These are phyloP conservation scores for Fusarium floridanum DNA, from an alignment of 2,329 filamentous ascomycete species.

Conservation along the genomic window DNA sequence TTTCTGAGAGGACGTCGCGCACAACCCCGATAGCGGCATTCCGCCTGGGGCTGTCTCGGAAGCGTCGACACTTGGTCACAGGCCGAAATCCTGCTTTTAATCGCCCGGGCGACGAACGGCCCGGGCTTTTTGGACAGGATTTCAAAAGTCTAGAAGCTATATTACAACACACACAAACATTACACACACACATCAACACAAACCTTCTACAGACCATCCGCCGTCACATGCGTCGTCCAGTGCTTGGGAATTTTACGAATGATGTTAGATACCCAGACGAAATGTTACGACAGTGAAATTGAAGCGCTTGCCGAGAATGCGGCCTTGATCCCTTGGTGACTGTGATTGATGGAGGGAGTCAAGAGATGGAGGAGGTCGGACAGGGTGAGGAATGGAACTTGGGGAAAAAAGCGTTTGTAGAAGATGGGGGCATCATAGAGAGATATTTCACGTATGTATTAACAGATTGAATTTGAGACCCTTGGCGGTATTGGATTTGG, in stretches of 20 bases:
- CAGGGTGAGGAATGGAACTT: background rate
- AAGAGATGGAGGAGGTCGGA: background rate
- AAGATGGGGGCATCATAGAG: constrained; percentile 38
- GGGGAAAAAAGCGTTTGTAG: constrained; percentile 34
- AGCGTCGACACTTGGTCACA: background rate
- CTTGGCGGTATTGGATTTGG: background rate
- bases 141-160: constrained; percentile 17
- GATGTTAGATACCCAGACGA: constrained; percentile 43
- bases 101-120: background rate
- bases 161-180: constrained; percentile 31
- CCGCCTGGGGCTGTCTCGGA: background rate
- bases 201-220: constrained; percentile 30
- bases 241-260: constrained; percentile 42
- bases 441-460: constrained; percentile 37
- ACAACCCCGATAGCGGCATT: background rate
- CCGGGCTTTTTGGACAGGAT: constrained; percentile 9
- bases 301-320: constrained; percentile 6
- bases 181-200: constrained; percentile 22
- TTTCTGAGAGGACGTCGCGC: background rate
- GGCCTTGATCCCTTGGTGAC: background rate
- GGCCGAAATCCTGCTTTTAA: background rate
- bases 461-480: background rate
- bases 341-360: constrained; percentile 7
- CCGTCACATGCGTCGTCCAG: constrained; percentile 32
- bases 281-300: constrained; percentile 26